Evolutionary conservation across 108 stramenopile genomes (phyloP).

Genomic region (Aurantiochytrium sp.): DNA sequence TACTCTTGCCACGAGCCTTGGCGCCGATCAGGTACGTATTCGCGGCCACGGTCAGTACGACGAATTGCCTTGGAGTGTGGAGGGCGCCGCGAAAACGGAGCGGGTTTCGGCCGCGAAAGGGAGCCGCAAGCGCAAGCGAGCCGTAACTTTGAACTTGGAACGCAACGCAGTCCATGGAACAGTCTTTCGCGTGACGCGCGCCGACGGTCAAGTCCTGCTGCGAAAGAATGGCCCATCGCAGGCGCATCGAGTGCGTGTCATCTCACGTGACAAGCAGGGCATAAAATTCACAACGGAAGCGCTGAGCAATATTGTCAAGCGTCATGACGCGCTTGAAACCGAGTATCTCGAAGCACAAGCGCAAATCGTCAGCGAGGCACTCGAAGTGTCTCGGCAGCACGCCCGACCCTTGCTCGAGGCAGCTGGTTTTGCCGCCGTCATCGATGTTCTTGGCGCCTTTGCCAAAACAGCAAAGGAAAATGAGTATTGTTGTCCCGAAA

Average conservation of each 20-base stretch:
- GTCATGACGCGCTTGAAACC: neutral
- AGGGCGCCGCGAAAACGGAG: neutral
- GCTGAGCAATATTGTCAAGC: neutral
- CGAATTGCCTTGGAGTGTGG: neutral
- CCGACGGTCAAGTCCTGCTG: neutral
- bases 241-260: neutral
- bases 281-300: neutral
- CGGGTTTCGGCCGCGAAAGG: neutral
- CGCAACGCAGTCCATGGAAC: neutral
- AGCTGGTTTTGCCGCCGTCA: neutral
- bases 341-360: neutral
- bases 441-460: neutral
- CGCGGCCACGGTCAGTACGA: neutral
- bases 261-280: conserved; percentile 1
- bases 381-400: neutral
- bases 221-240: neutral
- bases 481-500: neutral
- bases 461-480: neutral
- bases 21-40: neutral
- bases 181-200: neutral
- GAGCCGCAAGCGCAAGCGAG: neutral
- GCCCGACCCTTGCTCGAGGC: neutral
- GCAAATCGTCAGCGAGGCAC: neutral
- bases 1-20: neutral
- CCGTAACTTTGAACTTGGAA: neutral